Percentiles rank a stretch among this genome's conserved stretches.
phyloP scores from a whole-genome alignment of 2,329 filamentous ascomycete species.

The Furcasterigmium sp. region DNA sequence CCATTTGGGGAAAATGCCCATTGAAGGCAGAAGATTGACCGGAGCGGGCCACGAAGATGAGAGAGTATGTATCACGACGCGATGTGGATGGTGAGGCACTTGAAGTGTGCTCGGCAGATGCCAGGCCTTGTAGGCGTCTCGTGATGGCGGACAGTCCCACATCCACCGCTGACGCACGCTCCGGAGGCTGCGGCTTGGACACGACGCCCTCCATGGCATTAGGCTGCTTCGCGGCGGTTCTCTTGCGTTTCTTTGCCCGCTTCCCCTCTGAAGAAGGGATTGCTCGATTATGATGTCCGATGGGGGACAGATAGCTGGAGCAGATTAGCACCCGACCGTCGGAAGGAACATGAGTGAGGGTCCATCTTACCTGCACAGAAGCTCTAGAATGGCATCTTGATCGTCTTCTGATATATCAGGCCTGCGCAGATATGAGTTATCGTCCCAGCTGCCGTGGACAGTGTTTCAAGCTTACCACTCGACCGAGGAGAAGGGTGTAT shows the following conservation, averaged over 20 bases:
- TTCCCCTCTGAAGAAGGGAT: conserved; percentile 56
- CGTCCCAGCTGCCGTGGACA: neutral
- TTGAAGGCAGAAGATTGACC: conserved; percentile 54
- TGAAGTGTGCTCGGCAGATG: conserved; percentile 13
- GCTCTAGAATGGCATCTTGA: conserved; percentile 59
- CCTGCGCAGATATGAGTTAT: conserved; percentile 35
- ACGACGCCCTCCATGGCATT: conserved; percentile 10
- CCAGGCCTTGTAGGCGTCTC: conserved; percentile 45
- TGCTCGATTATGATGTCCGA: conserved; percentile 58
- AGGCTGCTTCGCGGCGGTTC: conserved; percentile 23
- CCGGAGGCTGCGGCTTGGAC: conserved; percentile 37
- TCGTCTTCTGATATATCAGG: conserved; percentile 52
- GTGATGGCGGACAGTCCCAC: conserved; percentile 62
- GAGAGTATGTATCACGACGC: conserved; percentile 30
- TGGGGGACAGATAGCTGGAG: conserved; percentile 54
- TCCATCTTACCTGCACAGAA: conserved; percentile 57
- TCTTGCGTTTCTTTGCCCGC: conserved; percentile 48
- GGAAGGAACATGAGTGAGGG: neutral
- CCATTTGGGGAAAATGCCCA: conserved; percentile 53
- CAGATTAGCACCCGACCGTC: neutral
- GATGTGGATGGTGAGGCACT: neutral
- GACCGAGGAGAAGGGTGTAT: conserved; percentile 57
- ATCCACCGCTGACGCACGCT: conserved; percentile 52
- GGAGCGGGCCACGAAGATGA: conserved; percentile 54
- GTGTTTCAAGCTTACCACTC: conserved; percentile 45